Evolutionary conservation across 2,329 filamentous ascomycete species (phyloP).

Genomic region (Fusarium pilosicola): DNA sequence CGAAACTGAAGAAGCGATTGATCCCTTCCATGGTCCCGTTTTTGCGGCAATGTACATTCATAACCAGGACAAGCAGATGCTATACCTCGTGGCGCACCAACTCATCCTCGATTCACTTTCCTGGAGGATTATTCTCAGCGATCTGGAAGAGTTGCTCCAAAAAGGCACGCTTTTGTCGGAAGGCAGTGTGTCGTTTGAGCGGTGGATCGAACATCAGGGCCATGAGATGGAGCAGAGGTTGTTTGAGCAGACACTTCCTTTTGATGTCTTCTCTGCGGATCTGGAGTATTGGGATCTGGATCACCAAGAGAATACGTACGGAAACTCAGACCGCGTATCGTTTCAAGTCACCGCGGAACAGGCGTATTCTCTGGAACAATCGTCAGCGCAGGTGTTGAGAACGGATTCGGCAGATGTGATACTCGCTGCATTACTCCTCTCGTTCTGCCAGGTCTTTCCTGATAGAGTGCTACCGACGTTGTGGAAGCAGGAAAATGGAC

Average conservation of each 20-base stretch:
- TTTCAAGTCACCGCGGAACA: slow-evolving; percentile 57
- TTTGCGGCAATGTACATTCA: slow-evolving; percentile 62
- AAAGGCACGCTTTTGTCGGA: slow-evolving; percentile 57
- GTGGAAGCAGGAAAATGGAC: slow-evolving; percentile 65
- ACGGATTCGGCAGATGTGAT: slow-evolving; percentile 65
- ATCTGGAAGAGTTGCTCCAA: slow-evolving; percentile 60
- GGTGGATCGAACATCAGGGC: slow-evolving; percentile 60
- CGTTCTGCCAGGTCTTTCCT: slow-evolving; percentile 65
- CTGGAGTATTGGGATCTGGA: slow-evolving; percentile 61
- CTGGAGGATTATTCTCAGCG: slow-evolving; percentile 61
- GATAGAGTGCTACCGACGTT: slow-evolving; percentile 62
- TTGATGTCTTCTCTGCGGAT: slow-evolving; percentile 52
- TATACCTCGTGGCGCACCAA: slow-evolving; percentile 63
- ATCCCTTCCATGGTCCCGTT: slow-evolving; percentile 61
- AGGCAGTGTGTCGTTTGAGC: slow-evolving; percentile 58
- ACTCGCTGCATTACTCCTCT: slow-evolving; percentile 63
- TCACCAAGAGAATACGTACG: slow-evolving; percentile 56
- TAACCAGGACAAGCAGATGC: slow-evolving; percentile 57
- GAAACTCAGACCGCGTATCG: slow-evolving; percentile 52
- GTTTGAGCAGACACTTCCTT: slow-evolving; percentile 50
- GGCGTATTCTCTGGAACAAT: slow-evolving; percentile 54
- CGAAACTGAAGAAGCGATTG: slow-evolving; percentile 55
- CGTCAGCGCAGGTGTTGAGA: slow-evolving; percentile 58
- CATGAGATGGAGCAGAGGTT: slow-evolving; percentile 48
- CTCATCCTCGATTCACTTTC: slow-evolving; percentile 62